Conservation (phyloP, 164 flowering plant species). For the Macadamia tetraphylla region DNA sequence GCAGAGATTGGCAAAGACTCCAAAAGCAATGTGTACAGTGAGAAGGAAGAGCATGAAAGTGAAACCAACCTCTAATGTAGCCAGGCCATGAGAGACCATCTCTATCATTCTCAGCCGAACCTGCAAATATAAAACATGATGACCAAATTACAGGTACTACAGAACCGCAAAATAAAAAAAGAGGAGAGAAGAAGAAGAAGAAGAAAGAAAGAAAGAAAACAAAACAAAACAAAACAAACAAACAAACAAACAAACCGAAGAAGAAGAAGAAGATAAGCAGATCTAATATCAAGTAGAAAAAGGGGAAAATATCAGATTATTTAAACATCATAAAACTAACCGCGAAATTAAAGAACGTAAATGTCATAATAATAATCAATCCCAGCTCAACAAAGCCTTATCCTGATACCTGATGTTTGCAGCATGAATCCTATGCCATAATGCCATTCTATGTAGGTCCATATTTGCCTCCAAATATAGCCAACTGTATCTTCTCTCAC, state of each 20-base stretch:
- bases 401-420: too few relatives aligned
- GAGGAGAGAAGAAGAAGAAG: too few relatives aligned
- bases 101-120: constrained; percentile 80
- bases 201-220: neutral
- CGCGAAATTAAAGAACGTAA: neutral
- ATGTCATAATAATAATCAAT: too few relatives aligned
- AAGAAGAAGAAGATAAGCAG: neutral
- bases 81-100: constrained; percentile 84
- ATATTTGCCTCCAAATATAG: too few relatives aligned
- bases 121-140: constrained; percentile 30
- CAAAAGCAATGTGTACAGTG: neutral
- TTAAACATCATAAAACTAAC: neutral
- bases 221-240: too few relatives aligned
- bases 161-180: neutral
- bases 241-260: too few relatives aligned
- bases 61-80: constrained; percentile 71
- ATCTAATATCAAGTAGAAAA: neutral
- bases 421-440: too few relatives aligned
- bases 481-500: too few relatives aligned
- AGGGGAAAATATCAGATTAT: neutral
- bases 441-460: too few relatives aligned
- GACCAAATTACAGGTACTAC: constrained; percentile 1
- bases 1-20: too few relatives aligned
- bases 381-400: too few relatives aligned
- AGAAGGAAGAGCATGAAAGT: neutral